Base-by-base conservation (phyloP, 2,329 filamentous ascomycete genomes). In the Alternaria panax region DNA sequence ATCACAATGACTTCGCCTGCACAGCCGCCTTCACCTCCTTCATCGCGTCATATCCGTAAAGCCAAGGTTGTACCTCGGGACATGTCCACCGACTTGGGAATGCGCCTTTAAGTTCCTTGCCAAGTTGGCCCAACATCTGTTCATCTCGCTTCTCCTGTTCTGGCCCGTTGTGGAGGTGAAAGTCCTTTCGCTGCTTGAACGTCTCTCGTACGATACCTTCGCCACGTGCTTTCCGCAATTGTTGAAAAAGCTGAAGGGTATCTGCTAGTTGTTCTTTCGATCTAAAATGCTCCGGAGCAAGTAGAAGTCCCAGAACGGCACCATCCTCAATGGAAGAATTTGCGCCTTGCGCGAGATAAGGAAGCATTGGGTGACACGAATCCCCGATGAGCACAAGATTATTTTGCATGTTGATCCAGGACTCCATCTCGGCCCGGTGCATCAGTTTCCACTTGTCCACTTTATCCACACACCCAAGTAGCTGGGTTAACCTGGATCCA, bases 391-490 rank as follows among this genome's bases (percentile, higher is more conserved):
- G 62, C 7, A 88, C 73, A 88, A 89, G 0, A 86, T 88, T 27
- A 87, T 80, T 63, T 87, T 70, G 60, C 86, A 3, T 40, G 57
- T 69, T 62, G 69, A 74, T 78, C 80, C 72, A 80, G 78, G 52
- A 80, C 74, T 38, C 54, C 24, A 73, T 70, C 59, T 67, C 69
- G 9, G 57, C 60, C n/a, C 66, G 68, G 41, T 86, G 82, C 85
- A 90, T 88, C 32, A 92, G 73, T 70, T 87, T 89, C 90, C 89
- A 92, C 73, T 91, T 91, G 38, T 87, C 84, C 0, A 90, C 87
- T 1, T 76, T 81, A 36, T 85, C 82, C 0, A 90, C 87, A 42
- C 83, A 81, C 3, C 53, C 51, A 14, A 71, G 59, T 25, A 71
- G 60, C 46, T 68, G 60, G 50, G 65, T 66, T 40, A 71, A 51